Conservation (phyloP, 441 rosid species). For the Eugenia klotzschiana region DNA sequence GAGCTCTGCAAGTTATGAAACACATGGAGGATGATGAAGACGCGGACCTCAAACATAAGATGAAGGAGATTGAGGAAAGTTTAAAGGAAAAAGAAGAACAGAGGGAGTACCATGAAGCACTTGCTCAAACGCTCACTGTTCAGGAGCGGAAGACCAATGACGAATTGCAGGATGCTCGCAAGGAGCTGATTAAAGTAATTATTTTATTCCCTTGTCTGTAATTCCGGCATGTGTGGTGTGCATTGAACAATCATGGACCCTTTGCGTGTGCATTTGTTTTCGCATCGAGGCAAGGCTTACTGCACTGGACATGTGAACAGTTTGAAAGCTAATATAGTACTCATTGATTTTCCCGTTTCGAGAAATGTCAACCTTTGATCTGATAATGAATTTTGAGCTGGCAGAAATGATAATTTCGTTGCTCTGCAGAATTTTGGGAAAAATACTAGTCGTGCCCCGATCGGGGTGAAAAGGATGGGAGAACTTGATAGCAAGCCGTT, state of each 20-base stretch:
- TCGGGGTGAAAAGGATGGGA: constrained; percentile 48
- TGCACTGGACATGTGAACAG: neutral
- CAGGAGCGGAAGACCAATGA: constrained; percentile 37
- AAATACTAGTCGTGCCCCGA: neutral
- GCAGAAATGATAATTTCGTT: neutral
- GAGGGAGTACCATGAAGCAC: constrained; percentile 7
- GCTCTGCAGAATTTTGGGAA: constrained; percentile 13
- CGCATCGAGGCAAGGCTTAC: neutral
- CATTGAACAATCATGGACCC: neutral
- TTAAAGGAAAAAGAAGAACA: constrained; percentile 39
- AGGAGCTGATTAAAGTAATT: constrained; percentile 38
- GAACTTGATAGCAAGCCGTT: constrained; percentile 31
- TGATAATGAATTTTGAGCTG: neutral
- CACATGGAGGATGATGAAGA: constrained; percentile 48
- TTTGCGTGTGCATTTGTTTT: neutral
- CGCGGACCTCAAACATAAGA: constrained; percentile 12
- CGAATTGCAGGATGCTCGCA: constrained; percentile 51
- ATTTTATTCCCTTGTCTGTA: neutral
- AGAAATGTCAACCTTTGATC: neutral
- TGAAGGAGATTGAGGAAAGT: constrained; percentile 17
- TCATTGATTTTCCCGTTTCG: neutral
- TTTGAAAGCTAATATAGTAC: neutral
- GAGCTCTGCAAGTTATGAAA: constrained; percentile 38
- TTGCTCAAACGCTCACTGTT: constrained; percentile 22
- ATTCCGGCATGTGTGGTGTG: neutral